These are phyloP conservation scores for Cynanchum wilfordii DNA, from an alignment of 257 asterid genomes.

Conservation along the genomic window DNA sequence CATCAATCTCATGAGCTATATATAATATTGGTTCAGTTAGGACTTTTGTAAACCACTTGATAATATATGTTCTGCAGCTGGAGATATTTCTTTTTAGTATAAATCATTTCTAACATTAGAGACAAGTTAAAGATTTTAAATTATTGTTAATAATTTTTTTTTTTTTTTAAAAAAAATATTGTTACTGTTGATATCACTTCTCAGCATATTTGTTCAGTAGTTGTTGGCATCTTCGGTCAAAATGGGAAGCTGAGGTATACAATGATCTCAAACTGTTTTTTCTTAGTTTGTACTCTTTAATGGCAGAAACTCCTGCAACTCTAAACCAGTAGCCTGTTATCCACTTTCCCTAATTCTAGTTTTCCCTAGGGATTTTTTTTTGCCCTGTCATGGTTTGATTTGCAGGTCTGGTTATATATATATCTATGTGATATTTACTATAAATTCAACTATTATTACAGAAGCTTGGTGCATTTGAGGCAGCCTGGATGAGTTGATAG, in stretches of 20 bases:
- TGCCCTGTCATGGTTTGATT: not conserved
- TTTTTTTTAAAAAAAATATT: not conserved
- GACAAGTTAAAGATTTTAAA: not conserved
- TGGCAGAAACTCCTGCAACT: not conserved
- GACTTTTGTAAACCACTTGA: not conserved
- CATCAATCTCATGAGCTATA: not conserved
- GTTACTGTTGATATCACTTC: not conserved
- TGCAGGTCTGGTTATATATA: not conserved
- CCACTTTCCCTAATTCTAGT: not conserved
- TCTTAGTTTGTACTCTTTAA: not conserved
- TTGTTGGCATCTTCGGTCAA: conserved; percentile 1
- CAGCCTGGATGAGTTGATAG: not conserved
- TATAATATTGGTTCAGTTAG: not conserved
- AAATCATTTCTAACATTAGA: not conserved
- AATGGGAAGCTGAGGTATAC: not conserved
- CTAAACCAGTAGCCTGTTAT: not conserved
- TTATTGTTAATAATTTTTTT: not conserved
- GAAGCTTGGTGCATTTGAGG: not conserved
- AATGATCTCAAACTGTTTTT: not conserved
- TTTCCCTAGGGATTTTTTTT: not conserved
- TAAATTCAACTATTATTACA: not conserved
- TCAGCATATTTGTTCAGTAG: not conserved
- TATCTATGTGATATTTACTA: not conserved
- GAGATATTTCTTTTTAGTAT: not conserved
- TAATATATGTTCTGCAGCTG: not conserved